Base-by-base conservation (phyloP, 2,329 filamentous ascomycete species). In the Coniella vitis region DNA sequence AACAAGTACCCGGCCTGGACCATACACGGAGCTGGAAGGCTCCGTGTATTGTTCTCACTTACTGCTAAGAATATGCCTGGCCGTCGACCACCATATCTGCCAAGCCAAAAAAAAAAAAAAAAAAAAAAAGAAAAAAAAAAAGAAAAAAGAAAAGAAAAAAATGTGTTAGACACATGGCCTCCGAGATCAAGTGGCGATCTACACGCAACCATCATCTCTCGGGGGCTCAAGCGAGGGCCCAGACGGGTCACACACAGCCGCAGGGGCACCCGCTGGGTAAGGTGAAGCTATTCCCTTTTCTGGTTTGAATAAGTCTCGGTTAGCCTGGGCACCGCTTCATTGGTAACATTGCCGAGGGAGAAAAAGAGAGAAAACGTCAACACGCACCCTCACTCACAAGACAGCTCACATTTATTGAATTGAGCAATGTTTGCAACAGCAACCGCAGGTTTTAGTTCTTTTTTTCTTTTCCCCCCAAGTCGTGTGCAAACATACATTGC, bases 291-390 rank as follows among this genome's bases (percentile, higher is more conserved):
- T 50, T 35, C 51, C 51, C 39, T 17, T 47, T 53, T 53, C 19
- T 45, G 48, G 34, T 19, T 34, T 53, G 43, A 53, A 53, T 53
- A 53, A 37, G 8, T 32, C 47, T 42, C 39, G 36, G 45, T 45
- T 22, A 32, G 41, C 29, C 16, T 32, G 31, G 25, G 5, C 25
- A 29, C 5, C 25, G 10, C 5, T 29, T 29, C 10, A 10, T 10
- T 29, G 5, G 5, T 10, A 29, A 10, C 5, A 5, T 10, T 29
- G 5, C 25, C 25, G 25, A 10, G 25, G 5, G 25, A 10, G 25
- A 29, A 29, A 10, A 5, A 29, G 25, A 29, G 25, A 29, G 25
- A 10, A 5, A 29, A 10, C 25, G 25, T 29, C 25, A 5, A 29
- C 25, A 29, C 25, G 25, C 25, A 29, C 25, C n/a, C 32, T n/a